Evolutionary conservation across 2,329 filamentous ascomycete species (phyloP).

Genomic region (Mycogone perniciosa): DNA sequence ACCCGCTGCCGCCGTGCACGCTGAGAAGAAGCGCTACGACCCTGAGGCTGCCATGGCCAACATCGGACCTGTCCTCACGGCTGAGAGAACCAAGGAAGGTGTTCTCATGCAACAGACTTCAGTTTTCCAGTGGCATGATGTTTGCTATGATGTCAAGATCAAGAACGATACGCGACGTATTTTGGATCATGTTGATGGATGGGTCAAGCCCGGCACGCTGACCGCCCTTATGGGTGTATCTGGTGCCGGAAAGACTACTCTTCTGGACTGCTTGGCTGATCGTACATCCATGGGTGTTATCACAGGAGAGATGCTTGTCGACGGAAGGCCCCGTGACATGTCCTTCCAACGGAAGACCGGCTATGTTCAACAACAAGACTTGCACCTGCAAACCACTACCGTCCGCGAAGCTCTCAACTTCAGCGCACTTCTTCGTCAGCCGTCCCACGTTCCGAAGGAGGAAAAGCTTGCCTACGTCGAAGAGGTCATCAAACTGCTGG

Average conservation of each 20-base stretch:
- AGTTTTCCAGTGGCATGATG: slow-evolving; percentile 79
- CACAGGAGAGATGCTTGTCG: slow-evolving; percentile 69
- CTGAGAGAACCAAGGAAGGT: slow-evolving; percentile 34
- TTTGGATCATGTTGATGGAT: slow-evolving; percentile 80
- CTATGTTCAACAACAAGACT: slow-evolving; percentile 88
- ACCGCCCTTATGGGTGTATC: slow-evolving; percentile 89
- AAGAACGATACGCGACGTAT: slow-evolving; percentile 70
- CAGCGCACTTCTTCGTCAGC: slow-evolving; percentile 78
- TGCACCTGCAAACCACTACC: slow-evolving; percentile 77
- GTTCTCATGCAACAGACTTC: slow-evolving; percentile 55
- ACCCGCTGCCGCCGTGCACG: slow-evolving; percentile 49
- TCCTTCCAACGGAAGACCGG: slow-evolving; percentile 90
- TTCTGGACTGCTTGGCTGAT: slow-evolving; percentile 79
- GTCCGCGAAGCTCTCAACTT: slow-evolving; percentile 86
- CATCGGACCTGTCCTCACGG: slow-evolving; percentile 43
- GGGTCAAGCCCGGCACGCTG: slow-evolving; percentile 86
- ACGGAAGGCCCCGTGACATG: slow-evolving; percentile 60
- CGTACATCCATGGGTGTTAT: slow-evolving; percentile 87
- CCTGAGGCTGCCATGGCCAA: slow-evolving; percentile 45
- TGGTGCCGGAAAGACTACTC: slow-evolving; percentile 89
- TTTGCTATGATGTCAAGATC: slow-evolving; percentile 73
- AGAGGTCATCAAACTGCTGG: slow-evolving; percentile 82
- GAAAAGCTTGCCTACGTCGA: slow-evolving; percentile 87
- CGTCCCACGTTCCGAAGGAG: slow-evolving; percentile 59
- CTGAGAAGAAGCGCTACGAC: slow-evolving; percentile 58